Evolutionary conservation across 805 yeast genomes (phyloP).

Genomic region (Metschnikowia lunata): DNA sequence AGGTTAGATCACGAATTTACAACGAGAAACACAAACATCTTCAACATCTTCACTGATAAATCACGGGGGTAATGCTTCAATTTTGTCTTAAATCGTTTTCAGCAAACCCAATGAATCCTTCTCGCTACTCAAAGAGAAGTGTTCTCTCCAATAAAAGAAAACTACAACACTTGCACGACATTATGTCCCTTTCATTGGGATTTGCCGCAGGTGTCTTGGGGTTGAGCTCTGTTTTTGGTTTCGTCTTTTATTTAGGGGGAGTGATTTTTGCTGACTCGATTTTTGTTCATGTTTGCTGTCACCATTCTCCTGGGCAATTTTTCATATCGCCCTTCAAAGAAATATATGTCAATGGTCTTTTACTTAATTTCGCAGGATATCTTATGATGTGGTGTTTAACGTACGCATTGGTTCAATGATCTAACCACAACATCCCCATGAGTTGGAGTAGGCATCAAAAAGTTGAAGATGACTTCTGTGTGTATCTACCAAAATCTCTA

Average conservation of each 20-base stretch:
- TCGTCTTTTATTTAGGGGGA: constrained; percentile 33
- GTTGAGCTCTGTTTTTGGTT: constrained; percentile 34
- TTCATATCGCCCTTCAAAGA: constrained; percentile 31
- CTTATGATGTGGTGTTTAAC: constrained; percentile 48
- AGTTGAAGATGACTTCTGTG: too few species aligned
- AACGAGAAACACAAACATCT: too few species aligned
- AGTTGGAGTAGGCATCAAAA: too few species aligned
- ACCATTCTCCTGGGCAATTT: constrained; percentile 21
- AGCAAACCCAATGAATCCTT: too few species aligned
- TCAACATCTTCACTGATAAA: too few species aligned
- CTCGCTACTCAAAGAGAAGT: too few species aligned
- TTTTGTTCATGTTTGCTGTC: constrained; percentile 31
- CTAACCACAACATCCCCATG: too few species aligned
- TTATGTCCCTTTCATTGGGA: constrained; percentile 35
- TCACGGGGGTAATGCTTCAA: too few species aligned
- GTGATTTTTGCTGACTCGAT: constrained; percentile 26
- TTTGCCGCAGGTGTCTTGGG: constrained; percentile 39
- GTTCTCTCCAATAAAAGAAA: constrained; percentile 11
- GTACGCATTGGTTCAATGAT: constrained; percentile 35
- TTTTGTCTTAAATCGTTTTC: too few species aligned
- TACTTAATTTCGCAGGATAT: constrained; percentile 34
- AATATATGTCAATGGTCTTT: constrained; percentile 30
- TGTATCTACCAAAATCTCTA: too few species aligned
- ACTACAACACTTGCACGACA: constrained; percentile 32
- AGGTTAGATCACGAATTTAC: too few species aligned